phyloP scores from a whole-genome alignment of 352 stramenopile genomes.

The Vaucheria bursata region DNA sequence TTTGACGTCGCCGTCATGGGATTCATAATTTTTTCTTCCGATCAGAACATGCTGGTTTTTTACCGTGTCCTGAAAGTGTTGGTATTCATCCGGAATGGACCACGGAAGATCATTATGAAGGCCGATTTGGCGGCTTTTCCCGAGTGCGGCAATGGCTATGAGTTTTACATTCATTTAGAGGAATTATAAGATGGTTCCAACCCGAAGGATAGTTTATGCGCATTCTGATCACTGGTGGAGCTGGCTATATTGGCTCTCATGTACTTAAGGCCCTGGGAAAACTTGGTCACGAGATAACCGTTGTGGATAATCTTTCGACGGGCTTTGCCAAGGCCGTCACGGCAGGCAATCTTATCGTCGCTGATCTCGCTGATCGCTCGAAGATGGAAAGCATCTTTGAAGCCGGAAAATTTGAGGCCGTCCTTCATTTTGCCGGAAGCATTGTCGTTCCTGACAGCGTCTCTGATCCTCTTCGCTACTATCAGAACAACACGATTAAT shows the following conservation, averaged over 20 bases:
- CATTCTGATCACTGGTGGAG: slow-evolving; percentile 62
- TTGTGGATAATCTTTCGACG: slow-evolving; percentile 65
- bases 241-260: slow-evolving; percentile 74
- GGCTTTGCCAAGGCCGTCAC: slow-evolving; percentile 48
- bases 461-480: slow-evolving; percentile 60
- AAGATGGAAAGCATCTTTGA: slow-evolving; percentile 51
- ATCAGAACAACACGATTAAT: slow-evolving; percentile 65
- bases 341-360: slow-evolving; percentile 32
- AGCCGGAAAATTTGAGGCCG: slow-evolving; percentile 34
- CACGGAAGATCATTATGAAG: no score
- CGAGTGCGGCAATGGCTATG: no score
- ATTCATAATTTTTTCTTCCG: no score
- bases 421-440: slow-evolving; percentile 68
- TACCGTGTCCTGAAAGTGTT: no score
- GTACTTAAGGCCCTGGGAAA: slow-evolving; percentile 63
- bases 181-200: no score
- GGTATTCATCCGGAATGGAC: no score
- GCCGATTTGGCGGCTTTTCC: no score
- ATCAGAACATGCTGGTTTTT: no score
- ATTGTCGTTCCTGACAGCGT: slow-evolving; percentile 68
- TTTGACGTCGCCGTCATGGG: no score
- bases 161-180: no score
- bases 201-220: no score
- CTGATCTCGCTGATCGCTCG: slow-evolving; percentile 49
- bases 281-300: slow-evolving; percentile 59